Percentiles rank a stretch among this genome's conserved stretches.
phyloP scores from a whole-genome alignment of 805 yeast species.

The Kodamaea sagamina region DNA sequence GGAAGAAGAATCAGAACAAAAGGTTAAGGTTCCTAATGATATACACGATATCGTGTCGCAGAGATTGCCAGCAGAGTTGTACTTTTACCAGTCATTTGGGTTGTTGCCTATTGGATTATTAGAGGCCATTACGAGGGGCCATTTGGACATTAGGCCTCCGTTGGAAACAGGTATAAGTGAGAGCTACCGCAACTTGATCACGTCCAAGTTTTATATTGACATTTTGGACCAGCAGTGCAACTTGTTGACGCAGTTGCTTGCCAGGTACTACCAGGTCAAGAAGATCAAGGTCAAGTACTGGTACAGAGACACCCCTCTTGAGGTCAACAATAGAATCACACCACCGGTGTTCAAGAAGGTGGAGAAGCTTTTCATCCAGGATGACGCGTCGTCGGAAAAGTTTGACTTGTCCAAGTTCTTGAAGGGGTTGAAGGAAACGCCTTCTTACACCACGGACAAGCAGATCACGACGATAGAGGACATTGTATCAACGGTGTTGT shows the following conservation, averaged over 20 bases:
- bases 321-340: constrained; percentile 52
- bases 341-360: constrained; percentile 52
- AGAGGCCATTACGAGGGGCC: constrained; percentile 67
- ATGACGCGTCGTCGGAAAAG: constrained; percentile 16
- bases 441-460: constrained; percentile 14
- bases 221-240: constrained; percentile 64
- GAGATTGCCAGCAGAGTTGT: constrained; percentile 82
- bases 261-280: constrained; percentile 83
- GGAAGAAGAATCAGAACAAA: constrained; percentile 15
- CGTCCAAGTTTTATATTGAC: constrained; percentile 45
- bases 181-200: constrained; percentile 59
- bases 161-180: constrained; percentile 61
- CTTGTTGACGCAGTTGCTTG: constrained; percentile 67
- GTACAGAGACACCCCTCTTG: constrained; percentile 48
- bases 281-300: constrained; percentile 56
- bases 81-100: constrained; percentile 80
- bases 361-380: constrained; percentile 23
- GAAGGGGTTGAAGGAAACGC: constrained; percentile 18
- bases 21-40: constrained; percentile 64
- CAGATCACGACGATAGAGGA: constrained; percentile 41
- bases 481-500: constrained; percentile 54
- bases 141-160: constrained; percentile 62
- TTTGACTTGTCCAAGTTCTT: constrained; percentile 32
- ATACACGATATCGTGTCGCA: constrained; percentile 80
- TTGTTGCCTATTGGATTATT: constrained; percentile 62